Evolutionary conservation across 2,329 filamentous ascomycete genomes (phyloP), one percentile per base, ranked within the genome.

Genomic region (Pestalotiopsis sp.): DNA sequence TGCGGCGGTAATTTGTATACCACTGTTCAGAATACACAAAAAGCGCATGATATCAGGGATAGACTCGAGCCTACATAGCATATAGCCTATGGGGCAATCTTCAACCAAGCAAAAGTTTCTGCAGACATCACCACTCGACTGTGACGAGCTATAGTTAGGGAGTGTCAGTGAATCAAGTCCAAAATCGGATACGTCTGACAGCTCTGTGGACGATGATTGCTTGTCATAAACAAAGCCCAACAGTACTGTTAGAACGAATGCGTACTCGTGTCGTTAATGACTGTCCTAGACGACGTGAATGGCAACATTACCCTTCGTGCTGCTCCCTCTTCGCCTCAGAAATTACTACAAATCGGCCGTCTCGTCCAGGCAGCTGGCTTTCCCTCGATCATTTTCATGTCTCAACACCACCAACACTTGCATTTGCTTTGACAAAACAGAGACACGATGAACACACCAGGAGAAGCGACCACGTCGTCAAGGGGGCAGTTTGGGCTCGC

Each of bases 1-100:
- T 61, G 59, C n/a, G 20, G 59, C 59, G 59, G 31, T 61, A 41
- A 39, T 39, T 36, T 61, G 59, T 61, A 61, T 27, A 61, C n/a
- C 25, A 61, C 59, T 61, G 59, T 61, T 12, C 7, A 61, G 59
- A 61, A 61, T 61, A 61, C 27, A 12, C n/a, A 38, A 20, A 61
- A 39, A 61, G 36, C 57, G 23, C 14, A 59, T 59, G 23, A 59
- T 59, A 25, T 59, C 57, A 27, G 23, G 27, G 17, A 25, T 59
- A 59, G 57, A 59, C 25, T 59, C 57, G 57, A 25, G 57, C 57
- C 57, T 13, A 11, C 7, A 17, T n/a, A 12, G 57, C 57, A n/a
- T 13, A 27, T 11, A 7, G 13, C 4, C 11, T 4, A 31, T 59
- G 27, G 23, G 23, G 25, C 27, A 23, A 17, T 59, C 17, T n/a